phyloP scores from a whole-genome alignment of 345 rosid genomes.

The Clarkia xantiana region DNA sequence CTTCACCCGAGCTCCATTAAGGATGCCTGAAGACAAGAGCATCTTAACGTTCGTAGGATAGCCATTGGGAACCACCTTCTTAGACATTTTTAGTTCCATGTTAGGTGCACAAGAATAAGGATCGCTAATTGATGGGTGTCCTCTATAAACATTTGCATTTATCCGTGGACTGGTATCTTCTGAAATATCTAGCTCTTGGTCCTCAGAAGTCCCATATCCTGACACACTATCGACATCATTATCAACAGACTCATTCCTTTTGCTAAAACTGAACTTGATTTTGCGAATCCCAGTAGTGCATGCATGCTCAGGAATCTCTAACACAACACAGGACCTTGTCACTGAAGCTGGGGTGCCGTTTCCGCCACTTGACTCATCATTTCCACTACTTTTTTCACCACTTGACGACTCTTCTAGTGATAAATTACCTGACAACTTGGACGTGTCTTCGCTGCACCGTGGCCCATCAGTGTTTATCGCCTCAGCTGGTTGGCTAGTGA shows the following conservation, averaged over 20 bases:
- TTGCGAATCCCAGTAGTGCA: constrained; percentile 76
- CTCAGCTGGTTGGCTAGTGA: constrained; percentile 34
- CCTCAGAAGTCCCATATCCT: constrained; percentile 1
- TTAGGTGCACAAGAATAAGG: constrained; percentile 24
- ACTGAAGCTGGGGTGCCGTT: constrained; percentile 18
- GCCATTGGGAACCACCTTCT: constrained; percentile 50
- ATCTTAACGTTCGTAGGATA: constrained; percentile 72
- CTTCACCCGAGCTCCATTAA: constrained; percentile 74
- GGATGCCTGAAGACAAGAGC: constrained; percentile 60
- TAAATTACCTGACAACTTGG: constrained; percentile 27
- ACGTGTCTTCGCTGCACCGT: constrained; percentile 25
- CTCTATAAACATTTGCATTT: constrained; percentile 7
- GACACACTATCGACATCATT: constrained; percentile 5
- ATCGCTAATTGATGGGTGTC: constrained; percentile 13
- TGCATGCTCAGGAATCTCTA: constrained; percentile 79
- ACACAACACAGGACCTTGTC: constrained; percentile 41
- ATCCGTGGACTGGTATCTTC: constrained; percentile 9
- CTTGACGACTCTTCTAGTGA: constrained; percentile 41
- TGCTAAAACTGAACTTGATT: constrained; percentile 73
- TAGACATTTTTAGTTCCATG: constrained; percentile 55
- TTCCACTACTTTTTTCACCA: constrained; percentile 34
- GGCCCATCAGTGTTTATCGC: constrained; percentile 14
- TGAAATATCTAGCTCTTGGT: constrained; percentile 9
- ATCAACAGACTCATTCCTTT: constrained; percentile 31
- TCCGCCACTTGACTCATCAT: constrained; percentile 10